Percentiles rank a stretch among this genome's conserved stretches.
Conservation (phyloP, 495 filamentous ascomycete genomes). For the Neurospora sp. region DNA sequence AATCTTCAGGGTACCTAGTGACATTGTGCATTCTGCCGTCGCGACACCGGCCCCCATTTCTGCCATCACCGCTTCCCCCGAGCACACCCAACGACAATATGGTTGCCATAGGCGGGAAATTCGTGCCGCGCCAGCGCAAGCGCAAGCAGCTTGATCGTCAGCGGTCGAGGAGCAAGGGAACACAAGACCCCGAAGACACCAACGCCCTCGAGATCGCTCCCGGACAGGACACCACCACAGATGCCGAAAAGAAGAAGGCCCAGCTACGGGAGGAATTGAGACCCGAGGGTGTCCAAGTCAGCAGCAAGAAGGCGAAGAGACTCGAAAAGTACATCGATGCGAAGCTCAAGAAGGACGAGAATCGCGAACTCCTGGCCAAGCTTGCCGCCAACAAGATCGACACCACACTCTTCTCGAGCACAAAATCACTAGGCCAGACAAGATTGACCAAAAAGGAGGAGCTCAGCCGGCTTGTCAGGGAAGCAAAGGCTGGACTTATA, state of each 20-base stretch:
- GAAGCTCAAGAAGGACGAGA: conserved; percentile 92
- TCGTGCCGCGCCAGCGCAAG: conserved; percentile 71
- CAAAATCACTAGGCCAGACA: conserved; percentile 58
- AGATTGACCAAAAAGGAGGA: conserved; percentile 56
- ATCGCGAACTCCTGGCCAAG: conserved; percentile 70
- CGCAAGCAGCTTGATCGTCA: conserved; percentile 53
- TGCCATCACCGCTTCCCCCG: neutral
- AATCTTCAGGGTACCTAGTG: neutral
- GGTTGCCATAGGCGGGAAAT: conserved; percentile 49
- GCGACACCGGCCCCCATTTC: neutral
- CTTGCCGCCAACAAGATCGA: conserved; percentile 70
- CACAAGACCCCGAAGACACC: conserved; percentile 31
- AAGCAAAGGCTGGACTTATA: conserved; percentile 48
- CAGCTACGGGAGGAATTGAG: conserved; percentile 48
- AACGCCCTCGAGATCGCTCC: conserved; percentile 66
- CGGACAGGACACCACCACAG: conserved; percentile 40
- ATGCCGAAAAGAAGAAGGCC: conserved; percentile 57
- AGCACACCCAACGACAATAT: conserved; percentile 18
- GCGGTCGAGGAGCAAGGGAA: conserved; percentile 34
- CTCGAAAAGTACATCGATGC: conserved; percentile 96
- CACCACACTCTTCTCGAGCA: conserved; percentile 67
- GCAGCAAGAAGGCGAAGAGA: conserved; percentile 84
- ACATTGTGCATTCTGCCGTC: neutral
- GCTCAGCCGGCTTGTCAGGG: conserved; percentile 48
- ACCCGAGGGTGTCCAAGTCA: conserved; percentile 67